Evolutionary conservation across 495 filamentous ascomycete species (phyloP), one percentile per base, ranked within the genome.

Genomic region (Penicillium chermesinum): DNA sequence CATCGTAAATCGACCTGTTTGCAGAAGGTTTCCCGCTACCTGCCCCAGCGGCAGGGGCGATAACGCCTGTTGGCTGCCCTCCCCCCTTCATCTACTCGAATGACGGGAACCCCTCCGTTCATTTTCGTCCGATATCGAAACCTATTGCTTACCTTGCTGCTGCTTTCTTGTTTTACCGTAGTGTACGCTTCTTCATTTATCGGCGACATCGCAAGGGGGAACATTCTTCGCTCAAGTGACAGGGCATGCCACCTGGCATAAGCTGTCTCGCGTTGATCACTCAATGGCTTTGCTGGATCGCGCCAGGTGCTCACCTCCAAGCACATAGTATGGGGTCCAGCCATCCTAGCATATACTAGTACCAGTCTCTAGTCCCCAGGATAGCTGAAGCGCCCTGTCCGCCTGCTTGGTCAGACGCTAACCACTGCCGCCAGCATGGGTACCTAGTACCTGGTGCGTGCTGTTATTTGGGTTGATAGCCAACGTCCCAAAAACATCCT

Each of bases 31-130:
- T 49, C 36, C 48, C 38, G 48, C 38, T 15, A 48, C 41, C 44
- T 33, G 50, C 48, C 41, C 38, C 49, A 10, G 44, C 55, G 12
- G 51, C 46, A 51, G 34, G 35, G 49, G 35, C 51, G 54, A 58
- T 50, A 48, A 59, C 52, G 59, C 55, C 32, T 21, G 58, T 52
- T 61, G 55, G 48, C 55, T 46, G 38, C 16, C 18, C 53, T 18
- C 9, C 45, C 57, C 44, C 52, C 53, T 43, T 54, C 37, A 43
- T 39, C 33, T 22, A 10, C 30, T 25, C 39, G 7, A 2, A 43
- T 36, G 48, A 33, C 22, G 46, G 14, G 20, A 33, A 20, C 44
- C 16, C 16, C 34, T 55, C 52, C 49, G 49, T 55, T 45, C 52
- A 39, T 50, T 53, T 50, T 50, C 56, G 49, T 53, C 50, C 43